Evolutionary conservation across 345 rosid genomes (phyloP).

Genomic region (Acer campestre): DNA sequence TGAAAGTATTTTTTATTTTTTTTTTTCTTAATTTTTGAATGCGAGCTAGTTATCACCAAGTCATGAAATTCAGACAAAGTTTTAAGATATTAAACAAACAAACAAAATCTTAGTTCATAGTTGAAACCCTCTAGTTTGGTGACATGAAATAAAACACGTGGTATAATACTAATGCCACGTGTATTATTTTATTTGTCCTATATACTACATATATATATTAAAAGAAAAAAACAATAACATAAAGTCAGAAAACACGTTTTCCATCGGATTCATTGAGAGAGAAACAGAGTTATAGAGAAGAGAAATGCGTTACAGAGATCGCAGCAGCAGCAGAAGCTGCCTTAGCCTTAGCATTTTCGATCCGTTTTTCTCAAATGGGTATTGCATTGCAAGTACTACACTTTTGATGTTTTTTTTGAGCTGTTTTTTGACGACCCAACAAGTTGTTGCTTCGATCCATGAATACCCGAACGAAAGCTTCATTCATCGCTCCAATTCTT

Average conservation of each 20-base stretch:
- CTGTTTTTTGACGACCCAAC: conserved; percentile 18
- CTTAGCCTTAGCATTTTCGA: not conserved
- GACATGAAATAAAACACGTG: too few relatives aligned
- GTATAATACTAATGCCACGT: not conserved
- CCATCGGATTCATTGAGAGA: not conserved
- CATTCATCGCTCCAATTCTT: conserved; percentile 50
- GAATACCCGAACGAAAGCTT: conserved; percentile 41
- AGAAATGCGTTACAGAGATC: conserved; percentile 15
- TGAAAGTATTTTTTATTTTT: not conserved
- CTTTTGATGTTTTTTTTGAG: conserved; percentile 1
- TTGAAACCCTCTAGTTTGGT: too few relatives aligned
- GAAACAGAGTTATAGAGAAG: not conserved
- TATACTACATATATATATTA: too few relatives aligned
- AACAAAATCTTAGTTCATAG: too few relatives aligned
- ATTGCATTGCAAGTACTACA: not conserved
- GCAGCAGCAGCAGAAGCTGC: not conserved
- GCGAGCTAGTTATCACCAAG: too few relatives aligned
- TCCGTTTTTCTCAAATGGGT: conserved; percentile 21
- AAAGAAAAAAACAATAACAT: not conserved
- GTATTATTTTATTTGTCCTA: not conserved
- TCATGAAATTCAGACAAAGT: too few relatives aligned
- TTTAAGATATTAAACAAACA: not conserved
- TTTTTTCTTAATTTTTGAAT: too few relatives aligned
- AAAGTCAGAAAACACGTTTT: not conserved
- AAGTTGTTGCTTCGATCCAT: conserved; percentile 46